Base-by-base conservation (phyloP, 1,284 basidiomycete genomes). In the Phaffia rhodozyma region DNA sequence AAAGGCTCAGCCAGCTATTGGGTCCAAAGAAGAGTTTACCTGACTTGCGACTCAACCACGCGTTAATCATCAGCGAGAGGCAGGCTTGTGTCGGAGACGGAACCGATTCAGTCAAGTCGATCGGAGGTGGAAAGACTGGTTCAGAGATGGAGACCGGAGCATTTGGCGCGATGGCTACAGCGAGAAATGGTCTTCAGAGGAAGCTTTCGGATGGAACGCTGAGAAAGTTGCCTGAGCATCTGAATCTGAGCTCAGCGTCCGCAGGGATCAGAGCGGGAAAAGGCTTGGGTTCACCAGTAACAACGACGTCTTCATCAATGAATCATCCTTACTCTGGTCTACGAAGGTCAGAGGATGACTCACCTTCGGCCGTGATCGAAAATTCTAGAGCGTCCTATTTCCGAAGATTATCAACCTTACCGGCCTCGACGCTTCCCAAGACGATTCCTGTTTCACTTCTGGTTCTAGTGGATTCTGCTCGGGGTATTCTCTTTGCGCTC, bases 371-470 rank as follows among this genome's bases (percentile, higher is more conserved):
- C 51, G 80, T 84, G 7, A 82, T 88, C 71, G 84, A 88, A 62
- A 83, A 83, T 29, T 91, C 93, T 72, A 84, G 90, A 38, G 89
- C 92, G 73, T 89, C 89, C 13, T 98, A 98, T 75, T 98, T 98
- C 77, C 85, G 87, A 34, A 84, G 93, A 23, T 78, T 94, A 21
- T 82, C 80, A 23, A 85, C 86, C 53, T 77, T 94, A 3, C 87
- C 89, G 0, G 76, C 80, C 0, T 83, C 84, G 21, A 80, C 81
- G 0, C 82, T 86, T 43, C 81, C 84, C 29, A 84, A 84, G 68
- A 80, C 84, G 20, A 82, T 96, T 13, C 89, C 93, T 0, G 77
- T 81, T 9, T 79, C 87, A 11, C 78, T 97, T 21, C 78, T 87
- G 30, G 81, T 81, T 53, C 81, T 94, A 43, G 81, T 94, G 59